Conservation (phyloP, 768 basidiomycete genomes). For the Tephrocybe sp. region DNA sequence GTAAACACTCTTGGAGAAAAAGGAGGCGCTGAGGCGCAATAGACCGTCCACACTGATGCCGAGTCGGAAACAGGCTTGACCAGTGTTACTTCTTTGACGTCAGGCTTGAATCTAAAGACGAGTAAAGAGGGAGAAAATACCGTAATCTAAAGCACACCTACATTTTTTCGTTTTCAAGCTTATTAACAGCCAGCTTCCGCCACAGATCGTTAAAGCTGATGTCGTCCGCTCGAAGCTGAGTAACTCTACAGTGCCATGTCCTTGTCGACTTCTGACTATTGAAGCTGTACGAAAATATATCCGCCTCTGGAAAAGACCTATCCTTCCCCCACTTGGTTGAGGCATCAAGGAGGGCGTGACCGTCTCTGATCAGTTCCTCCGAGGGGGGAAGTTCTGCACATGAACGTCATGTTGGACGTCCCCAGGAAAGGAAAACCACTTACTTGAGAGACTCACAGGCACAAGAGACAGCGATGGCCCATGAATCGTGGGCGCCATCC, state of each 20-base stretch:
- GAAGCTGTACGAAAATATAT: conserved; percentile 40
- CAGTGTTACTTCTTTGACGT: conserved; percentile 51
- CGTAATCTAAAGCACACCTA: conserved; percentile 22
- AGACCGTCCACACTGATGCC: conserved; percentile 57
- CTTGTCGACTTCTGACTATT: conserved; percentile 32
- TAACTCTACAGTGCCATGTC: conserved; percentile 53
- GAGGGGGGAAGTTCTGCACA: conserved; percentile 48
- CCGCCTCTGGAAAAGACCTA: conserved; percentile 44
- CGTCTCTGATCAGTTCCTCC: conserved; percentile 44
- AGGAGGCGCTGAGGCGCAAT: conserved; percentile 55
- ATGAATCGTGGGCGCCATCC: not conserved
- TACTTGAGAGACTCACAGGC: conserved; percentile 1
- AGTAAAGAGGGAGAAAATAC: not conserved
- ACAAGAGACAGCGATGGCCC: not conserved
- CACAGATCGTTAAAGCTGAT: conserved; percentile 61
- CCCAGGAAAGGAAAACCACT: not conserved
- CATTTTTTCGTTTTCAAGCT: conserved; percentile 56
- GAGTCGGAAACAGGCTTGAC: conserved; percentile 53
- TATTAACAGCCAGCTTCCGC: conserved; percentile 52
- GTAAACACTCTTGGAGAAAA: conserved; percentile 65
- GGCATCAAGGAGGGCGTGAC: conserved; percentile 41
- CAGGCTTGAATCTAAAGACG: conserved; percentile 45
- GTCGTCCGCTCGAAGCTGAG: conserved; percentile 46
- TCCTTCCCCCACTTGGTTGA: conserved; percentile 51
- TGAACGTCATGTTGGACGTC: not conserved